Base-by-base conservation (phyloP, 2,329 filamentous ascomycete species). In the Curvularia eragrostidis region DNA sequence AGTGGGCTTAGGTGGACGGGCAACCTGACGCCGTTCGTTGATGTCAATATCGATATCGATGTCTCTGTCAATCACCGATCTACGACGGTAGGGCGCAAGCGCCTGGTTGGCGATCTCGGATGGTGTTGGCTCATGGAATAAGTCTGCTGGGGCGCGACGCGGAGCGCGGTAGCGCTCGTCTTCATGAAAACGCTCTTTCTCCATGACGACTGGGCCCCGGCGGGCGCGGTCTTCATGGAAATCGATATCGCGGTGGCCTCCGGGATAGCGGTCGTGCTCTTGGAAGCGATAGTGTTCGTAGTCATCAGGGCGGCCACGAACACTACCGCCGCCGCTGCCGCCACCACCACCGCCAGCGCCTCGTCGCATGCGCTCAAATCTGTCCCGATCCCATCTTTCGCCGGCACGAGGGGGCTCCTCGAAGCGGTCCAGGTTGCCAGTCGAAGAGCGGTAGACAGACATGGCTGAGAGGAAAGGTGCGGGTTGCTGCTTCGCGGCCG, bases 21-120 rank as follows among this genome's bases (percentile, higher is more conserved):
- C 43, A 23, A 38, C 21, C 42, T 82, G 78, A 52, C 82, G 78
- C 2, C 83, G 84, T 46, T 66, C 61, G 18, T 58, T 57, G 44
- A 68, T 67, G 32, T 70, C 63, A 34, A 59, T 65, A 9, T 85
- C 83, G 4, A 83, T 77, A 26, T 83, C 82, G 49, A 83, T 75
- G 52, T 87, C 84, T 30, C 81, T 80, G 62, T 89, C 87, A 56
- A 82, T 81, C 62, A 87, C 74, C 43, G 84, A 81, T 57, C 84
- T 84, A 30, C 85, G 84, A 56, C 86, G 85, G 65, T 84, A 86
- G 51, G 86, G 83, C 56, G 80, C 83, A 63, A 87, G 76, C 6
- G 84, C 81, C 54, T 82, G 83, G 26, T 82, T 79, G 58, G 79
- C 79, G 42, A 82, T 62, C 57, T 83, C 81, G 59, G 75, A 78